Conservation (phyloP, 768 basidiomycete species). For the Cystofilobasidium ferigula region DNA sequence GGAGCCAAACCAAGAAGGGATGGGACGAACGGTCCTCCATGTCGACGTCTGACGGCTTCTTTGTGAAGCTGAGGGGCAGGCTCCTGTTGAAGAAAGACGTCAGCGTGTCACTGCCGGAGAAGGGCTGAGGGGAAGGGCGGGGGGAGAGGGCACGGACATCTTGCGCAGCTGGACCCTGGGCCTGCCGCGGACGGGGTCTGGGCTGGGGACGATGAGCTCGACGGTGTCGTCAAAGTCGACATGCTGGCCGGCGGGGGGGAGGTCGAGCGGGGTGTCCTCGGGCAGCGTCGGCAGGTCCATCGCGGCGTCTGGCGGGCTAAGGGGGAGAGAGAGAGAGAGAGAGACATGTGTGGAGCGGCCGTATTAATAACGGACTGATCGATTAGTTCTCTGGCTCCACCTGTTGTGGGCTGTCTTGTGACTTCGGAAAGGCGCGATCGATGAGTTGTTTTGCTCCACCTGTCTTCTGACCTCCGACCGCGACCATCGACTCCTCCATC, state of each 20-base stretch:
- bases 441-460: too few relatives aligned
- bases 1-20: background rate
- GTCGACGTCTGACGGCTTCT: background rate
- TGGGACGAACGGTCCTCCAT: background rate
- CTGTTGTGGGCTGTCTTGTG: too few relatives aligned
- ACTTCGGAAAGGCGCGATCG: too few relatives aligned
- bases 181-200: background rate
- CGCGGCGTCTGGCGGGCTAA: too few relatives aligned
- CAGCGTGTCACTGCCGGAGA: background rate
- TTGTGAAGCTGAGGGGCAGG: background rate
- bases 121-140: background rate
- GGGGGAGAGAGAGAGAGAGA: too few relatives aligned
- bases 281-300: background rate
- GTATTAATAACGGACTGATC: too few relatives aligned
- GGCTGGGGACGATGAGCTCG: background rate
- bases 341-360: too few relatives aligned
- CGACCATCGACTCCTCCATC: too few relatives aligned
- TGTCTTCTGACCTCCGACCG: too few relatives aligned
- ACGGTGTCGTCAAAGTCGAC: background rate
- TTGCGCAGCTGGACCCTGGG: conserved; percentile 2
- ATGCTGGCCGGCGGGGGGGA: background rate
- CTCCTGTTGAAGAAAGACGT: background rate
- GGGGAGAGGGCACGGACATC: background rate
- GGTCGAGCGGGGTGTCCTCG: background rate
- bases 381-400: too few relatives aligned